Evolutionary conservation across 306 rosid genomes (phyloP).

Genomic region (Acacia acuminata): DNA sequence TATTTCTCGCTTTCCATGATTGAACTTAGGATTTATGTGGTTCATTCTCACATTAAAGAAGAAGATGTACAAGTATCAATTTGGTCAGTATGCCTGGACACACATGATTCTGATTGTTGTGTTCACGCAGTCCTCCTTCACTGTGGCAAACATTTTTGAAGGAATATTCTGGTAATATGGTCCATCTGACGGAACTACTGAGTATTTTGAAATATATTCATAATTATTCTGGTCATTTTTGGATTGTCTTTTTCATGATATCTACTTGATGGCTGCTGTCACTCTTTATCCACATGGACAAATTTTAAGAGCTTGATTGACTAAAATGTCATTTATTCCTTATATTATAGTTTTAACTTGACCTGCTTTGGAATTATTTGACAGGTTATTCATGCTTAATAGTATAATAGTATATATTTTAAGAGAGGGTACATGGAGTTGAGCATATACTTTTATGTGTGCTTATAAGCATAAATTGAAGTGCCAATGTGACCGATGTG

Average conservation of each 20-base stretch:
- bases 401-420: background rate
- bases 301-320: background rate
- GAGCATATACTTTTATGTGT: background rate
- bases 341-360: background rate
- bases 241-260: background rate
- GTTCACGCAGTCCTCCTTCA: slow-evolving; percentile 93
- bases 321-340: background rate
- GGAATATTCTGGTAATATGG: slow-evolving; percentile 75
- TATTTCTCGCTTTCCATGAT: slow-evolving; percentile 36
- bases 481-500: background rate
- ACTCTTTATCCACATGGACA: background rate
- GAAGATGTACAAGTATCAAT: slow-evolving; percentile 99
- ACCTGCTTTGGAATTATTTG: background rate
- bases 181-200: background rate
- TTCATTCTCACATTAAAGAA: slow-evolving; percentile 94
- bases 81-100: slow-evolving; percentile 99
- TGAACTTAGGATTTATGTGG: slow-evolving; percentile 93
- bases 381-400: background rate
- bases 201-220: background rate
- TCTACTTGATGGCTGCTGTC: background rate
- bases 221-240: background rate
- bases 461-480: background rate
- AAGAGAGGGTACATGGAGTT: background rate
- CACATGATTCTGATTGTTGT: slow-evolving; percentile 96
- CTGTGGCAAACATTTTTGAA: slow-evolving; percentile 96